A percentile compares a stretch with the other conserved stretches of the same genome.
phyloP scores from a whole-genome alignment of 306 rosid species.

The Argentina anserina region DNA sequence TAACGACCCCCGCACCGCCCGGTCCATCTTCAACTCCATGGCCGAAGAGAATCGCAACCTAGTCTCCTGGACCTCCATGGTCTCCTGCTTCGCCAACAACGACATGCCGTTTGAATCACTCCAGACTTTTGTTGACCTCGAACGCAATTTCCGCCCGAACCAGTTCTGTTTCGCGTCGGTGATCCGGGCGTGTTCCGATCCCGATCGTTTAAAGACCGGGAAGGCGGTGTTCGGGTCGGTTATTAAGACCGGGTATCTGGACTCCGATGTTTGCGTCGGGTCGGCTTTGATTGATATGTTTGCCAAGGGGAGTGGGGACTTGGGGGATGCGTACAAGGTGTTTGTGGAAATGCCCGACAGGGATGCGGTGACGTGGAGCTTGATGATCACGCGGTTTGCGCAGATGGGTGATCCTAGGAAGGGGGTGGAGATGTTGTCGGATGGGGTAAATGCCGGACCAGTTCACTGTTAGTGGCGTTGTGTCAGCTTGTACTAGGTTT shows the following conservation, averaged over 20 bases:
- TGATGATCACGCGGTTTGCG: constrained; percentile 21
- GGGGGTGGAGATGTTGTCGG: constrained; percentile 10
- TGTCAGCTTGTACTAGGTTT: constrained; percentile 14
- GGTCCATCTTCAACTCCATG: constrained; percentile 3
- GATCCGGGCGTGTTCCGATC: constrained; percentile 12
- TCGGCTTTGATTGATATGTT: constrained; percentile 22
- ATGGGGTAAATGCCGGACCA: constrained; percentile 15
- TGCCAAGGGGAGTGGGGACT: constrained; percentile 10
- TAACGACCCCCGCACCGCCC: not conserved
- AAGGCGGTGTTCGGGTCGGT: constrained; percentile 9
- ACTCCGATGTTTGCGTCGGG: constrained; percentile 22
- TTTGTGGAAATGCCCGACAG: constrained; percentile 19
- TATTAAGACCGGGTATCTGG: constrained; percentile 12
- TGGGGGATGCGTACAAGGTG: constrained; percentile 18
- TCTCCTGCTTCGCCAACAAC: constrained; percentile 24
- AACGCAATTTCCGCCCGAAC: too few species aligned
- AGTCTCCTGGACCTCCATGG: constrained; percentile 23
- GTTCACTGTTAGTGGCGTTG: constrained; percentile 13
- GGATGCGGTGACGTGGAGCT: constrained; percentile 15
- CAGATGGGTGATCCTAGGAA: not conserved
- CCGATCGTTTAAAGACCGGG: not conserved
- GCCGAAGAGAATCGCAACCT: not conserved
- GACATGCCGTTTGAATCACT: constrained; percentile 10
- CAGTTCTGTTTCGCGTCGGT: constrained; percentile 23
- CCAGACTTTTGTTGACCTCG: not conserved